Evolutionary conservation across 805 yeast genomes (phyloP), one percentile per base, ranked within the genome.

Genomic region (Candida schatavii): DNA sequence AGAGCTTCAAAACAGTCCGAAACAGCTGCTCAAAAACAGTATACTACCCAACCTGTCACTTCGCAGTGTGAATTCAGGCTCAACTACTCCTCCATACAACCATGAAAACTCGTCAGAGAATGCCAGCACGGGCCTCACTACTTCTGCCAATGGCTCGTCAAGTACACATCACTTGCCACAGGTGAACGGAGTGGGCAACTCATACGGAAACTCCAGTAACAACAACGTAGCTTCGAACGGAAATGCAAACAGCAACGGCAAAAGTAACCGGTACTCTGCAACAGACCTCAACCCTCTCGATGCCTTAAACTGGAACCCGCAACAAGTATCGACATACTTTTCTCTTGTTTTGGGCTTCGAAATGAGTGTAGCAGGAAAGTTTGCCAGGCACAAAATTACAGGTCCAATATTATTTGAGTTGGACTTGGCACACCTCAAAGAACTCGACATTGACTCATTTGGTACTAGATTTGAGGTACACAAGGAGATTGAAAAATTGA

Each of bases 391-490:
- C 63, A 88, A 89, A 53, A 88, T 93, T 45, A 83, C 90, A 1
- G 99, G 99, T 22, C 68, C 80, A 4, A 91, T 93, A 41, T 64
- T 93, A 35, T 70, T 93, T 40, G 95, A 90, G 62, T 72, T 93
- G 47, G 97, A 91, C 55, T 72, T 91, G 46, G 76, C 88, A 1
- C 86, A 86, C 54, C 73, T 93, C 54, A 93, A 91, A 59, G 99
- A 93, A 62, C 70, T 93, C 44, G 99, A 90, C 43, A 91, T 93
- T 40, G 74, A 80, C 37, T 86, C 96, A 3, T 93, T 93, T 67
- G 99, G 99, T 21, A 90, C 97, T 0, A 76, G 99, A 48, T 93
- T 89, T 63, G 97, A 90, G 60, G 79, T 93, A 36, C 83, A 80
- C 62, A 89, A 88, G 57, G 96, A 88, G 58, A 91, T 93, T 52